Evolutionary conservation across 2,329 filamentous ascomycete genomes (phyloP), one percentile per base, ranked within the genome.

Genomic region (Microsporum ferrugineum): DNA sequence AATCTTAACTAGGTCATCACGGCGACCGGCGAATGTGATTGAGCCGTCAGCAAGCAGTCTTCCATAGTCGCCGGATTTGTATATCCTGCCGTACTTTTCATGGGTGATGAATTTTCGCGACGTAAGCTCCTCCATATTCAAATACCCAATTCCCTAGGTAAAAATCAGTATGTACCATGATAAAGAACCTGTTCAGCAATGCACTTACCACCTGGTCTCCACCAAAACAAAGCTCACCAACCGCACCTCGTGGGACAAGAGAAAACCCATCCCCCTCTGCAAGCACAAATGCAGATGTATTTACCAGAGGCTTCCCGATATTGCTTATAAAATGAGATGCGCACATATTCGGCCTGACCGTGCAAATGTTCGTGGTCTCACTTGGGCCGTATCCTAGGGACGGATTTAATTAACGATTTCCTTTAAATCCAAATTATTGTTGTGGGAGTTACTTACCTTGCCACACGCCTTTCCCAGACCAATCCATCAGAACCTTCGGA

Each of bases 321-420:
- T 91, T 91, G 63, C 85, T 86, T 58, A 88, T 82, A 23, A 80
- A 74, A 67, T 91, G 83, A 0, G 76, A 73, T 0, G 67, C 65
- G 0, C 76, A 72, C 70, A 92, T 84, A 43, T 80, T 78, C 5
- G 78, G 72, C 63, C 85, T 86, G 6, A 92, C 81, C 0, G 88
- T 90, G 73, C 89, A 95, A 23, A 95, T 91, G 65, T 95, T 95
- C 0, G 89, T 95, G 0, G 88, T 90, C 71, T 95, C 91, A 0
- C 88, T 89, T 0, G 90, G 89, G 0, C 89, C 89, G 64, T 95
- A 95, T 0, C 85, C 76, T 78, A 34, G 14, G n/a, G 45, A 60
- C 60, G 5, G 23, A 59, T 38, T 33, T 59, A 49, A 59, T 7
- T 39, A 39, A 39, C 27, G 2, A 5, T 10, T 27, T 29, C 45